Conservation (phyloP, 176 grass and related monocot genomes). For the Rhipidocladum racemiflorum region DNA sequence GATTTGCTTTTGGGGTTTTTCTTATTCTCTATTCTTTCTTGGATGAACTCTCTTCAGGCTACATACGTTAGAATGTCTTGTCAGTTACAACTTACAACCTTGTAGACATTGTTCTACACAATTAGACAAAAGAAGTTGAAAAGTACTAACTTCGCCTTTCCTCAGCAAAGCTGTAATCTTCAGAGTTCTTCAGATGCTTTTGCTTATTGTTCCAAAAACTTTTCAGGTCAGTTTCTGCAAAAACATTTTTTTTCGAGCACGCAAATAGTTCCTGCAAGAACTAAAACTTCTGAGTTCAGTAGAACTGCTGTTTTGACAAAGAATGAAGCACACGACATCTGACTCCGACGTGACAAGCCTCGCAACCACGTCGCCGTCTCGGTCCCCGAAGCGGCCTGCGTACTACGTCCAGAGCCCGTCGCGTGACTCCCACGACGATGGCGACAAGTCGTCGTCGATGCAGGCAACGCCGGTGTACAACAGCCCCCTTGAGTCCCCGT, state of each 20-base stretch:
- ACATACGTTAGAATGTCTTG: not conserved
- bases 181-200: not conserved
- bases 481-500: constrained; percentile 84
- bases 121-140: not conserved
- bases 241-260: no score
- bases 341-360: constrained; percentile 86
- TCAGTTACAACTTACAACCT: not conserved
- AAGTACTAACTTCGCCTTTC: not conserved
- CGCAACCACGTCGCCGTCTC: constrained; percentile 63
- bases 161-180: not conserved
- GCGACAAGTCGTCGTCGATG: constrained; percentile 72
- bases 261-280: not conserved
- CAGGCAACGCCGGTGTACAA: constrained; percentile 79
- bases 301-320: not conserved
- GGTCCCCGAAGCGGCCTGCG: constrained; percentile 57
- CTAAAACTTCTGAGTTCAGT: not conserved
- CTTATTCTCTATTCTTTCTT: not conserved
- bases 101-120: not conserved
- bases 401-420: constrained; percentile 97
- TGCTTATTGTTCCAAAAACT: not conserved
- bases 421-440: constrained; percentile 76
- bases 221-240: constrained; percentile 14
- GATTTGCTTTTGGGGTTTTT: not conserved
- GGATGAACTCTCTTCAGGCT: not conserved
- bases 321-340: constrained; percentile 74